Base-by-base conservation (phyloP, 306 rosid species). In the Elaeagnus macrophylla region DNA sequence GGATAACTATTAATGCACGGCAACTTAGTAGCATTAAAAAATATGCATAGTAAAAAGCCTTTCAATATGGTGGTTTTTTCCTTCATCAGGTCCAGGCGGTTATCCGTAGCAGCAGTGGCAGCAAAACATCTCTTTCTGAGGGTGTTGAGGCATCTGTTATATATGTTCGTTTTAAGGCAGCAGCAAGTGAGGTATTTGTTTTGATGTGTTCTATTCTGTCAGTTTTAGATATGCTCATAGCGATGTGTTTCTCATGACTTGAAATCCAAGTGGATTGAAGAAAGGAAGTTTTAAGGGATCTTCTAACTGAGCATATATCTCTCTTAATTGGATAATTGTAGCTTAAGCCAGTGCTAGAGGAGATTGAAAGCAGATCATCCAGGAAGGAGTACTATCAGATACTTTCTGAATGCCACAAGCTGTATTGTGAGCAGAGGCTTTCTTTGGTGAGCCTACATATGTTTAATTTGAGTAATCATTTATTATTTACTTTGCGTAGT, bases 101-200 rank as follows among this genome's bases (percentile, higher is more conserved):
- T 39, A 84, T 93, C 48, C 93, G 95, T 39, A 83, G 77, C 70
- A 86, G 76, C 65, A 78, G 84, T 46, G 79, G 78, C 59, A 78
- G 66, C 81, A 91, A 73, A 64, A 54, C 87, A 51, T 70, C 85
- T 72, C 77, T 93, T 61, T 85, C 99, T 9, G 99, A 93, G 78
- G 96, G 99, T 67, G 96, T 93, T 14, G 96, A 87, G 81, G 93
- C 99, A 72, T 87, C 99, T n/a, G 84, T 80, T 59, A 79, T 93
- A 72, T 84, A 93, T 73, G 96, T 93, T 50, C 94, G 96, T 64
- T 93, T 93, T 78, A 85, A 93, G 93, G 99, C 95, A 58, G 99
- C 89, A 12, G 96, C 99, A 53, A 83, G 88, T 70, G 96, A 93
- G 94, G 99, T 82, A 80, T 67, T 48, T 42, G 37, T 40, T 72